Conservation (phyloP, 495 filamentous ascomycete genomes). For the Hyaloscypha hepaticicola region DNA sequence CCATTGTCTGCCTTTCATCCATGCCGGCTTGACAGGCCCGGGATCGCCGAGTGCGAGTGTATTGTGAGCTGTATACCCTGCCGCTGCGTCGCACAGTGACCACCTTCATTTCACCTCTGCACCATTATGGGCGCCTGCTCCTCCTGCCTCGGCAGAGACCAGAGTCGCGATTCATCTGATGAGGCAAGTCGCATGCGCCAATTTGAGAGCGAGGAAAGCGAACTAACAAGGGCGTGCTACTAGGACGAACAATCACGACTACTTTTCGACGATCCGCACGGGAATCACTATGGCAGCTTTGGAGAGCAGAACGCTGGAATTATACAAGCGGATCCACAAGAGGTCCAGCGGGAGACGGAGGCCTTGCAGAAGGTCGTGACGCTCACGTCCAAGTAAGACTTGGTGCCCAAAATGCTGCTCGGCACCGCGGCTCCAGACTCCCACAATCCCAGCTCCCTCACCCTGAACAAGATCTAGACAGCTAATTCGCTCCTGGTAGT, state of each 20-base stretch:
- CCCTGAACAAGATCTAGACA: conserved; percentile 13
- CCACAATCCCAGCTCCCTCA: conserved; percentile 8
- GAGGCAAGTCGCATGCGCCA: conserved; percentile 21
- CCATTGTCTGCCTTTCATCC: background rate
- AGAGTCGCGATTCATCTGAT: conserved; percentile 23
- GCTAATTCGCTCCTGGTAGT: conserved; percentile 36
- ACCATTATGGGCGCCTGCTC: conserved; percentile 32
- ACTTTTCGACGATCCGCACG: conserved; percentile 54
- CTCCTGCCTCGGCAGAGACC: conserved; percentile 28
- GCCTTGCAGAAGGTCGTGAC: conserved; percentile 55
- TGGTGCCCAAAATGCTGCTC: conserved; percentile 4
- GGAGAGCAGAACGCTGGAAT: conserved; percentile 42
- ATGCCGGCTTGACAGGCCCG: background rate
- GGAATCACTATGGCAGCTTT: conserved; percentile 54
- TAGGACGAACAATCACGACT: conserved; percentile 53
- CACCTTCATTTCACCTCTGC: background rate
- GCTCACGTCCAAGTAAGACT: conserved; percentile 53
- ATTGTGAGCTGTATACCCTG: background rate
- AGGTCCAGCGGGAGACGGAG: conserved; percentile 57
- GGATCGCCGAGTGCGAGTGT: conserved; percentile 5
- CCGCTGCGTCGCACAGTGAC: background rate
- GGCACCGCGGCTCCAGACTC: background rate
- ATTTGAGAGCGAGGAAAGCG: background rate
- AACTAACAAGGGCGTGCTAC: background rate
- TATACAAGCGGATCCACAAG: conserved; percentile 51